Percentiles rank a stretch among this genome's conserved stretches.
Conservation (phyloP, 192 early-diverging fungal species). For the Coemansia brasiliensis region DNA sequence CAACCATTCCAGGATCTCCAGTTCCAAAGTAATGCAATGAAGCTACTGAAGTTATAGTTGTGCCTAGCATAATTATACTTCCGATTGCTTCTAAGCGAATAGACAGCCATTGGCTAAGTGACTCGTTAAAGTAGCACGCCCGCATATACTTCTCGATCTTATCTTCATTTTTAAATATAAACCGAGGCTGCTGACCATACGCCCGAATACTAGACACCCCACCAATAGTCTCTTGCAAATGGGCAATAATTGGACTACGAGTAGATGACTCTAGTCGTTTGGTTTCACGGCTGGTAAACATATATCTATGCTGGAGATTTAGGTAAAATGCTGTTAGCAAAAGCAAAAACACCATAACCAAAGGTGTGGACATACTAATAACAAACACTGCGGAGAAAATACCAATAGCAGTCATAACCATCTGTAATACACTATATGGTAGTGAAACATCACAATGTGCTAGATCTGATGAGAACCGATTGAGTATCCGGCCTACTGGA, state of each 20-base stretch:
- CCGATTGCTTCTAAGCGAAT: neutral
- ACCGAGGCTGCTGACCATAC: conserved; percentile 8
- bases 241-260: conserved; percentile 2
- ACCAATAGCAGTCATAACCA: neutral
- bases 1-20: conserved; percentile 4
- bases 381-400: neutral
- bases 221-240: conserved; percentile 8
- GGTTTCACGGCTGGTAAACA: neutral
- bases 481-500: conserved; percentile 4
- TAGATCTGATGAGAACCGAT: conserved; percentile 9
- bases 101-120: neutral
- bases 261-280: neutral
- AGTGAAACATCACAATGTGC: neutral
- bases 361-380: conserved; percentile 5
- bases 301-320: neutral
- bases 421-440: neutral
- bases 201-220: conserved; percentile 8
- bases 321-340: neutral
- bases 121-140: neutral
- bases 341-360: neutral
- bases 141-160: neutral
- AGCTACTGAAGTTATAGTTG: neutral
- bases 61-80: neutral
- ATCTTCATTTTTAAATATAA: conserved; percentile 1
- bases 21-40: neutral